A percentile compares a stretch with the other conserved stretches of the same genome.
These are phyloP conservation scores for Przewalskia tangutica DNA, from an alignment of 257 asterid genomes.

Conservation along the genomic window DNA sequence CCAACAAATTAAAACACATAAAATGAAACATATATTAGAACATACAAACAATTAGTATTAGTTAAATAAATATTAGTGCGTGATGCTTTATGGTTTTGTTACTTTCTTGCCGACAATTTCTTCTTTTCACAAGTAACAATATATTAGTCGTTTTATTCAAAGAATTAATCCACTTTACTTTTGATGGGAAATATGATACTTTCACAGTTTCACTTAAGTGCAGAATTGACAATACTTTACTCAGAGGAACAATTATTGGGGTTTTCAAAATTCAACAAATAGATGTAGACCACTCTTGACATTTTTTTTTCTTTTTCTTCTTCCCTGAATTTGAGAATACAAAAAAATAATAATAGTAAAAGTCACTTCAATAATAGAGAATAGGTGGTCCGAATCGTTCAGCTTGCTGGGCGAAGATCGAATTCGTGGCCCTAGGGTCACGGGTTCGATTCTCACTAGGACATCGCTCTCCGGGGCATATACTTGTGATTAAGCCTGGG, in stretches of 20 bases:
- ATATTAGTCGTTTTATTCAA: neutral
- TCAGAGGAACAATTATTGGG: neutral
- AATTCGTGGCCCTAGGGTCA: too few relatives aligned
- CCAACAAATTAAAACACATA: neutral
- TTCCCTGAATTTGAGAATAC: neutral
- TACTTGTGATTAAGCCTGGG: too few relatives aligned
- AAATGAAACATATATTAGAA: neutral
- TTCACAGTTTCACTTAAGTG: neutral
- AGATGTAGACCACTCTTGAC: neutral
- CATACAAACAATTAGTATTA: too few relatives aligned
- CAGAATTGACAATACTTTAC: neutral
- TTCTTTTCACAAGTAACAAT: slow-evolving; percentile 1
- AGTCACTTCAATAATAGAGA: too few relatives aligned
- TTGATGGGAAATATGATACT: neutral
- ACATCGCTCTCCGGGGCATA: too few relatives aligned
- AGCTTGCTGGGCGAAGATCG: too few relatives aligned
- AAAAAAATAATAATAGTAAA: neutral
- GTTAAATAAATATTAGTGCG: neutral
- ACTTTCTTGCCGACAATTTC: neutral
- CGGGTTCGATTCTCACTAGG: too few relatives aligned
- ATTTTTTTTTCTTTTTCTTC: neutral
- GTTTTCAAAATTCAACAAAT: neutral
- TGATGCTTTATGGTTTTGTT: neutral
- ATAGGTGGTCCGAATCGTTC: too few relatives aligned
- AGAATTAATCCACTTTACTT: neutral